Conservation (phyloP, 495 filamentous ascomycete species). For the Penicillium paradoxum region DNA sequence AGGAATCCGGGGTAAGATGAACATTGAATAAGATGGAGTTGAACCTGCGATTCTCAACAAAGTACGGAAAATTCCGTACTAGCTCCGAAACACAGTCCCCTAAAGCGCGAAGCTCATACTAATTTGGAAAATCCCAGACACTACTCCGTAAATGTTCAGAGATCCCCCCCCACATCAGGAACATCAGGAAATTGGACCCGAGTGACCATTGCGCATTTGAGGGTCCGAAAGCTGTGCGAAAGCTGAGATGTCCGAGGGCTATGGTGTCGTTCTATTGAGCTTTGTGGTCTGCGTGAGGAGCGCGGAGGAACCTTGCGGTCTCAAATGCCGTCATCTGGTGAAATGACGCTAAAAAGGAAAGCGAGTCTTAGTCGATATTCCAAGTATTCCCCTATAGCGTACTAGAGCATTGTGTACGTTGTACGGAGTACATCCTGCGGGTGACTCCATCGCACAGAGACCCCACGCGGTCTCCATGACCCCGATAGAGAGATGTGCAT, state of each 20-base stretch:
- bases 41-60: not conserved
- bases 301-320: not conserved
- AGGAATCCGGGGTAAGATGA: constrained; percentile 4
- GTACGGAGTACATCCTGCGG: constrained; percentile 1
- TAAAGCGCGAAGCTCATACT: not conserved
- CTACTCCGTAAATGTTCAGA: not conserved
- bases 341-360: constrained; percentile 2
- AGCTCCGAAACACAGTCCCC: not conserved
- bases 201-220: not conserved
- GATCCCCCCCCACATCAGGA: not conserved
- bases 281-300: not conserved
- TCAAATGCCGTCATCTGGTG: not conserved
- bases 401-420: not conserved
- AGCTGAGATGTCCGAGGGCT: too few relatives aligned
- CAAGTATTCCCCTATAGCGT: not conserved
- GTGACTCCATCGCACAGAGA: constrained; percentile 14
- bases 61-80: not conserved
- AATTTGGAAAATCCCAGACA: not conserved
- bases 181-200: not conserved
- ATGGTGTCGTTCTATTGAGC: not conserved
- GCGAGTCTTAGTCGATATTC: not conserved
- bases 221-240: too few relatives aligned
- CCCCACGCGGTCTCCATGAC: constrained; percentile 13
- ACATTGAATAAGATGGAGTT: not conserved
- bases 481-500: constrained; percentile 21